Evolutionary conservation across 2,329 filamentous ascomycete genomes (phyloP).

Genomic region (Stagonosporopsis chrysanthemi): DNA sequence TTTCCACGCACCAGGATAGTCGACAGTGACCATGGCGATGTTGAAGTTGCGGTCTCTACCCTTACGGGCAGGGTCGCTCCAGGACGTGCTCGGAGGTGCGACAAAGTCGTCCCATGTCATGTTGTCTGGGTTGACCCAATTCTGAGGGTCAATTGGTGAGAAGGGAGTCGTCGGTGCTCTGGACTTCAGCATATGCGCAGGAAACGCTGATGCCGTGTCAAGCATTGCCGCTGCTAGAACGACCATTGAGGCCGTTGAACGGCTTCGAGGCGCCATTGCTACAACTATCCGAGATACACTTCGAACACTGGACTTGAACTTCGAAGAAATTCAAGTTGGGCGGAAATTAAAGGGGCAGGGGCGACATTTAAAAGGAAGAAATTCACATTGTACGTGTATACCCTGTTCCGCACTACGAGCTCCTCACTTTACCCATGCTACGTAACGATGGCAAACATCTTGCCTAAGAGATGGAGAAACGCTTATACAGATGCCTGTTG

Average conservation of each 20-base stretch:
- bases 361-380: conserved; percentile 2
- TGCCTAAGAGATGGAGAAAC: conserved; percentile 21
- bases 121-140: conserved; percentile 62
- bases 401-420: conserved; percentile 1
- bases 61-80: conserved; percentile 55
- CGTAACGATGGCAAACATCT: conserved; percentile 23
- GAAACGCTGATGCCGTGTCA: conserved; percentile 24
- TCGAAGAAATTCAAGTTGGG: neutral
- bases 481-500: conserved; percentile 35
- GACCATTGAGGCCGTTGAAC: conserved; percentile 22
- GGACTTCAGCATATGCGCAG: conserved; percentile 25
- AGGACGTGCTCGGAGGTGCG: conserved; percentile 57
- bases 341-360: neutral
- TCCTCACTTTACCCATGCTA: conserved; percentile 22
- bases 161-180: conserved; percentile 53
- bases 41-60: conserved; percentile 63
- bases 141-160: conserved; percentile 59
- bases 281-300: neutral
- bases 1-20: conserved; percentile 50
- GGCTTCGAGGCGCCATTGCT: conserved; percentile 7
- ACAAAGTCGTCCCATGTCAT: conserved; percentile 59
- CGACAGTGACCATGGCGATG: conserved; percentile 62
- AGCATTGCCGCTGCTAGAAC: conserved; percentile 28
- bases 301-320: conserved; percentile 3
- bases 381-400: conserved; percentile 1